phyloP scores from a whole-genome alignment of 192 early-diverging fungal species.

The Obelidium mucronatum region DNA sequence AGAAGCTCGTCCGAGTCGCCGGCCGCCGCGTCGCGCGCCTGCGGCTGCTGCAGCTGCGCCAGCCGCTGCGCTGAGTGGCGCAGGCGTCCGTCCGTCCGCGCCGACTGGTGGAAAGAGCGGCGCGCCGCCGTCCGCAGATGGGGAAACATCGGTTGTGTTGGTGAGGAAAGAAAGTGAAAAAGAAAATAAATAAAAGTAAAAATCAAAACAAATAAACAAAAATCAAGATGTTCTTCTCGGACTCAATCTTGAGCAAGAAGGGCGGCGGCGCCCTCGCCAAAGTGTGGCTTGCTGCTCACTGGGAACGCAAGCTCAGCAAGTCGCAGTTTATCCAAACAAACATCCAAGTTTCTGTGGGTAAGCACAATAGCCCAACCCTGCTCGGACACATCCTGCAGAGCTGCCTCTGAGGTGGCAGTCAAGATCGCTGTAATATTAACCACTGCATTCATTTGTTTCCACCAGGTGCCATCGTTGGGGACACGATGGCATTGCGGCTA shows the following conservation, averaged over 20 bases:
- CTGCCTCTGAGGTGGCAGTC: constrained; percentile 20
- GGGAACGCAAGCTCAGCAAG: constrained; percentile 97
- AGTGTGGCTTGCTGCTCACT: constrained; percentile 98
- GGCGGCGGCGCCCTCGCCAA: constrained; percentile 82
- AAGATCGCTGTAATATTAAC: not conserved
- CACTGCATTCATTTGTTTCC: constrained; percentile 15
- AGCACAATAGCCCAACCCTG: constrained; percentile 14
- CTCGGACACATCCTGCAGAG: constrained; percentile 3
- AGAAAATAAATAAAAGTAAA: not conserved
- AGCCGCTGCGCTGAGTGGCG: no score
- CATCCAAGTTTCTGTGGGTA: constrained; percentile 84
- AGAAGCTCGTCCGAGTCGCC: constrained; percentile 18
- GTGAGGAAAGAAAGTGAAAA: not conserved
- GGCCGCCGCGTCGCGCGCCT: not conserved
- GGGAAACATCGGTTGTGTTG: no score
- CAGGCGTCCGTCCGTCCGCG: no score
- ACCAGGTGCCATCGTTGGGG: constrained; percentile 79
- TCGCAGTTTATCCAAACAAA: constrained; percentile 94
- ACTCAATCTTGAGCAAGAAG: constrained; percentile 53
- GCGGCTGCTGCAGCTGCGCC: no score
- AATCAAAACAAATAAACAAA: not conserved
- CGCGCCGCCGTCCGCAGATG: no score
- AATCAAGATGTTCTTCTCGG: constrained; percentile 57
- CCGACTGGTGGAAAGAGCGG: no score
- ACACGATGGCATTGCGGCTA: constrained; percentile 85